Conservation (phyloP, 176 grass and related monocot species). For the Hordeum marinum region DNA sequence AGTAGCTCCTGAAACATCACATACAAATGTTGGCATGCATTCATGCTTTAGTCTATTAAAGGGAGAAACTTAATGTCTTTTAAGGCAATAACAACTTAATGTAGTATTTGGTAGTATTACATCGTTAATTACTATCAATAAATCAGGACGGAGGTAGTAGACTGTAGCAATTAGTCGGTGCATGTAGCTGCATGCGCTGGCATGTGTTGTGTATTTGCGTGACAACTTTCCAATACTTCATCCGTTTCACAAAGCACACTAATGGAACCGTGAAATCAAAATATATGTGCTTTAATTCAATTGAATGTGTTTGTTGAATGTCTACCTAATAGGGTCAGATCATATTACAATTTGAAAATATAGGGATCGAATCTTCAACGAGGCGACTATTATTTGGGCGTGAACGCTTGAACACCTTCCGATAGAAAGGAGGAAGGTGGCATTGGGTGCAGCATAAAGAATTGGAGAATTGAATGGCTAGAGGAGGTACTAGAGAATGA, state of each 20-base stretch:
- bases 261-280: too few species aligned
- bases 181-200: neutral
- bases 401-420: neutral
- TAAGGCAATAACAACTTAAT: neutral
- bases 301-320: neutral
- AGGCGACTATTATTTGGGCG: too few species aligned
- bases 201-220: neutral
- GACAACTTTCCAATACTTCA: neutral
- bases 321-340: neutral
- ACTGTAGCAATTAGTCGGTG: neutral
- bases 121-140: too few species aligned
- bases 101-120: neutral
- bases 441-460: rapidly evolving
- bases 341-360: neutral
- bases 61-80: too few species aligned
- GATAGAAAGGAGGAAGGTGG: neutral
- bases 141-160: too few species aligned
- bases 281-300: neutral
- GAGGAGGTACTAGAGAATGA: neutral
- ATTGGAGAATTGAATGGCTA: neutral
- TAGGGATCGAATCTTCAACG: rapidly evolving
- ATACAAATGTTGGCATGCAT: neutral
- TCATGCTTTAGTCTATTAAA: neutral
- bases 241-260: neutral
- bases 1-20: constrained; percentile 43